Evolutionary conservation across 257 asterid genomes (phyloP).

Genomic region (Przewalskia tangutica): DNA sequence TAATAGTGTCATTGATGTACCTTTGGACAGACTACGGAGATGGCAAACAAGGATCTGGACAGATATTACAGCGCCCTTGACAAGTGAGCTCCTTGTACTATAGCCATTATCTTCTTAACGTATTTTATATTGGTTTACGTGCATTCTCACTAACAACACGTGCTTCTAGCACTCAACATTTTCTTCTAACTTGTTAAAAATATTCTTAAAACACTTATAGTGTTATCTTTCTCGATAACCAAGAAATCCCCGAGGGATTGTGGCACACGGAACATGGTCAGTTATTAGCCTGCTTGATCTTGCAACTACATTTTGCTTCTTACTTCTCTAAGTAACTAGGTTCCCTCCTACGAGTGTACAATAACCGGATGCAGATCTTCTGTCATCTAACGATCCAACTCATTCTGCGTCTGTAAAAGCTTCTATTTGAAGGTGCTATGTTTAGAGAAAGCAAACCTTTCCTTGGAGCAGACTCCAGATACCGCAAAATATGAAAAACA

Average conservation of each 20-base stretch:
- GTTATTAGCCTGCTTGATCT: background rate
- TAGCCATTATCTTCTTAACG: background rate
- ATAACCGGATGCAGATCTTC: too few relatives aligned
- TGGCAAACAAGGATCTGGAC: conserved; percentile 99
- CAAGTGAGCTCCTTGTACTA: conserved; percentile 45
- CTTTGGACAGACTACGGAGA: conserved; percentile 81
- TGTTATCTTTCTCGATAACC: background rate
- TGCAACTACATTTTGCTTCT: too few relatives aligned
- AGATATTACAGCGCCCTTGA: conserved; percentile 92
- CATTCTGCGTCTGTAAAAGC: too few relatives aligned
- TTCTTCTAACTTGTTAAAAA: background rate
- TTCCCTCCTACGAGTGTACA: too few relatives aligned
- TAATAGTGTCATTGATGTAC: background rate
- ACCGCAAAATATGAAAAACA: too few relatives aligned
- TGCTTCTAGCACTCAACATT: background rate
- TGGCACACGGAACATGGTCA: background rate
- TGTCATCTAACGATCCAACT: too few relatives aligned
- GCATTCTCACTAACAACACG: background rate
- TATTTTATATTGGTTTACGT: background rate
- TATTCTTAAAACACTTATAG: background rate
- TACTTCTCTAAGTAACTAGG: too few relatives aligned
- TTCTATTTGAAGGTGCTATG: too few relatives aligned
- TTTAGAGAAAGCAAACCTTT: too few relatives aligned
- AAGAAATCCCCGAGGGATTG: background rate
- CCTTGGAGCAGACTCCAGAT: too few relatives aligned